Conservation (phyloP, 345 rosid genomes). For the Syzygium aqueum region DNA sequence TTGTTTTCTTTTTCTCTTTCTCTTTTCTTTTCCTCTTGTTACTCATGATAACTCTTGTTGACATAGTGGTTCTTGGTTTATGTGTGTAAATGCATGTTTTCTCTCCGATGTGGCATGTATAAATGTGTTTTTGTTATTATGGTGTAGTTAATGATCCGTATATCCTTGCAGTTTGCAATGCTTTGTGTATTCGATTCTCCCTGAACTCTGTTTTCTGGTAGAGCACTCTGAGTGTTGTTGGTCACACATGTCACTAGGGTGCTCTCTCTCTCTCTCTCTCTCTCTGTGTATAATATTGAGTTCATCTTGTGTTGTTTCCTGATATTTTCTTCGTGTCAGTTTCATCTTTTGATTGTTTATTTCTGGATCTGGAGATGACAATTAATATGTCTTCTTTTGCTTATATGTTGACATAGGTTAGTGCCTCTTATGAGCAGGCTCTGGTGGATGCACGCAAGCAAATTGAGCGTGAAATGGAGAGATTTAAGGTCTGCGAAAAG, state of each 20-base stretch:
- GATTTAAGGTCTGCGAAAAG: slow-evolving; percentile 96
- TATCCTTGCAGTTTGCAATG: not conserved
- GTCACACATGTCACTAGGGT: not conserved
- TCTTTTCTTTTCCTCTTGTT: not conserved
- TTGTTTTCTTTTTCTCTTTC: not conserved
- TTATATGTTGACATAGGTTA: slow-evolving; percentile 49
- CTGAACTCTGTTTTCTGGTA: not conserved
- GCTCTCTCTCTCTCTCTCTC: not conserved
- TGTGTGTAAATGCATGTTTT: not conserved
- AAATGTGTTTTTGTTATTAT: not conserved
- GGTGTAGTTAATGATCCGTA: not conserved
- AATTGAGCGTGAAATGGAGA: slow-evolving; percentile 97
- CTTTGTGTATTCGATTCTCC: not conserved
- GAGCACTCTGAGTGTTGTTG: not conserved
- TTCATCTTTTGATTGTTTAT: not conserved
- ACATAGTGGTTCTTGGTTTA: not conserved
- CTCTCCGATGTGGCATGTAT: not conserved
- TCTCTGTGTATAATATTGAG: not conserved
- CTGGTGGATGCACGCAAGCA: slow-evolving; percentile 89
- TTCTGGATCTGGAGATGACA: not conserved
- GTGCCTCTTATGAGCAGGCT: slow-evolving; percentile 96
- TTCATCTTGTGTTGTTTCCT: not conserved
- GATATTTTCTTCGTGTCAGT: not conserved
- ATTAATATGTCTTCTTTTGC: not conserved
- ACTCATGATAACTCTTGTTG: not conserved